Evolutionary conservation across 1,284 basidiomycete species (phyloP), one percentile per base, ranked within the genome.

Genomic region (Volvariella surrecta): DNA sequence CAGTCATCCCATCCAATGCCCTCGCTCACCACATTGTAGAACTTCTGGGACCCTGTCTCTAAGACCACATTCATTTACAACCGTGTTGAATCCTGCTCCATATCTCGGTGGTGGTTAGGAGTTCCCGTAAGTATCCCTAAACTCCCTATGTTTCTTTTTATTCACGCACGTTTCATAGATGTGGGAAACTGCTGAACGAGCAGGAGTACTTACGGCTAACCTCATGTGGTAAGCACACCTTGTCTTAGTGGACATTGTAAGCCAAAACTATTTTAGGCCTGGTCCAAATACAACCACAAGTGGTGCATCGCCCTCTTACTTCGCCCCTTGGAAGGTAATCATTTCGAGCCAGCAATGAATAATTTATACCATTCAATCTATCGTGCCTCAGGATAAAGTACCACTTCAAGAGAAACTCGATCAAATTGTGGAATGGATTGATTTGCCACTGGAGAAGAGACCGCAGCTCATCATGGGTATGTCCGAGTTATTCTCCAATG

Each of bases 161-260:
- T 16, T 31, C 43, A 15, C n/a, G n/a, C n/a, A 42, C 19, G 35
- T 37, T 13, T 35, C 43, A 9, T 45, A 90, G 88, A 82, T 93
- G 71, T 95, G 91, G 91, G 87, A 89, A 54, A 91, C 89, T 0
- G 86, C 82, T 1, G 73, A 71, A 47, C 80, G 78, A 48, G 78
- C 79, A 3, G 82, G 83, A 0, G 58, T 90, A n/a, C 70, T 76
- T 28, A 83, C 86, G 2, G 89, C 87, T 0, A 90, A 91, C 50
- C 70, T 91, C 39, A 94, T 94, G 91, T 94, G 90, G 89, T 87
- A 49, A 39, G 77, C 69, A 4, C 32, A 22, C 21, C 46, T 39
- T 40, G 4, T n/a, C 11, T 37, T 17, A 15, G 34, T 35, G n/a
- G 15, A n/a, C 34, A 15, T n/a, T 35, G 13, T n/a, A 15, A 19